Percentiles rank a stretch among this genome's conserved stretches.
phyloP scores from a whole-genome alignment of 305 asterid genomes.

The Solanum hybrid region DNA sequence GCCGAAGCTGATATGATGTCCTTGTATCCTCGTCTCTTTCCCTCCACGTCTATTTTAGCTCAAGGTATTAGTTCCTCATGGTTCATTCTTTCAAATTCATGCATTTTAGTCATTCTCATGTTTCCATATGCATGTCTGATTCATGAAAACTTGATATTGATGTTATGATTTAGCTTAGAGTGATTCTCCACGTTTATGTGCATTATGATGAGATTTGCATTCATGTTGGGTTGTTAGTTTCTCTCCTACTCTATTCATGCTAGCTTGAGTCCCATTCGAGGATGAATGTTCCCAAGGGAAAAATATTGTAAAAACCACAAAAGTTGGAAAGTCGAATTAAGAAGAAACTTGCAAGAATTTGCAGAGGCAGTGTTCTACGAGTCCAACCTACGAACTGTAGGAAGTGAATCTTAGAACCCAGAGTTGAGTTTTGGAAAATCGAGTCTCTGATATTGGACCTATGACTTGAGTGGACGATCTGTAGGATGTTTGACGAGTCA shows the following conservation, averaged over 20 bases:
- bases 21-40: not conserved
- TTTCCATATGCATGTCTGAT: not conserved
- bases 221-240: not conserved
- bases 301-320: not conserved
- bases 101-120: not conserved
- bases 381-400: not conserved
- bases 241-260: not conserved
- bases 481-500: not conserved
- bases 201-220: not conserved
- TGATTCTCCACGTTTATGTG: not conserved
- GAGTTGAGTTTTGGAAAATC: not conserved
- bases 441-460: not conserved
- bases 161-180: not conserved
- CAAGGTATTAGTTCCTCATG: not conserved
- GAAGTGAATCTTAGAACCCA: not conserved
- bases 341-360: not conserved
- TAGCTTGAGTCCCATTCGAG: not conserved
- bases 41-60: not conserved
- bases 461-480: not conserved
- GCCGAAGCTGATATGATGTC: not conserved
- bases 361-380: not conserved
- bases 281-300: not conserved
- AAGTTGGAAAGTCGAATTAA: not conserved
- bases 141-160: not conserved
- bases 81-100: not conserved